phyloP scores from a whole-genome alignment of 805 yeast species.

The Lachancea sp. region DNA sequence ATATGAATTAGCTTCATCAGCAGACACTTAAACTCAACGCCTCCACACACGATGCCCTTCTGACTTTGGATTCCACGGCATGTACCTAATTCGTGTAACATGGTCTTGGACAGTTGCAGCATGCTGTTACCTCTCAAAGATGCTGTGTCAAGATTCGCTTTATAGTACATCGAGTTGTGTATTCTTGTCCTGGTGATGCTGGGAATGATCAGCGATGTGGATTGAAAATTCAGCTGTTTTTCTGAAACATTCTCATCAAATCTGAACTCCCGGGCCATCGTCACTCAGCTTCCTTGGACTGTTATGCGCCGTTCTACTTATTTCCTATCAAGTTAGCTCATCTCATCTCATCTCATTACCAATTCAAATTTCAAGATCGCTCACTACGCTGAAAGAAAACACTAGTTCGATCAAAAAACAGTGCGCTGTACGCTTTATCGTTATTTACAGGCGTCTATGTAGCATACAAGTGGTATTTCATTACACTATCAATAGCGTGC shows the following conservation, averaged over 20 bases:
- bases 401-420: background rate
- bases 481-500: too few relatives aligned
- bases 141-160: constrained; percentile 20
- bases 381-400: background rate
- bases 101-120: constrained; percentile 17
- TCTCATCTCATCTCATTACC: background rate
- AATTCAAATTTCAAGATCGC: background rate
- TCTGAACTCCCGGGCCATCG: constrained; percentile 26
- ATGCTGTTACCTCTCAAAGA: constrained; percentile 28
- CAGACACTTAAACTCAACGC: constrained; percentile 45
- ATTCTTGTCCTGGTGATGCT: constrained; percentile 27
- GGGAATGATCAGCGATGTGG: constrained; percentile 31
- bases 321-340: too few relatives aligned
- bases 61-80: constrained; percentile 13
- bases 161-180: constrained; percentile 29
- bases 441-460: constrained; percentile 2
- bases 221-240: constrained; percentile 29
- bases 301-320: too few relatives aligned
- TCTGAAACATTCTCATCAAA: constrained; percentile 26
- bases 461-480: background rate
- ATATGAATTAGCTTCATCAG: constrained; percentile 71
- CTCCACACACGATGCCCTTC: constrained; percentile 23
- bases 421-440: too few relatives aligned
- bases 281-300: too few relatives aligned
- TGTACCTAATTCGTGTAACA: constrained; percentile 27